Evolutionary conservation across 2,329 filamentous ascomycete genomes (phyloP), one percentile per base, ranked within the genome.

Genomic region (Aspergillus candidus): DNA sequence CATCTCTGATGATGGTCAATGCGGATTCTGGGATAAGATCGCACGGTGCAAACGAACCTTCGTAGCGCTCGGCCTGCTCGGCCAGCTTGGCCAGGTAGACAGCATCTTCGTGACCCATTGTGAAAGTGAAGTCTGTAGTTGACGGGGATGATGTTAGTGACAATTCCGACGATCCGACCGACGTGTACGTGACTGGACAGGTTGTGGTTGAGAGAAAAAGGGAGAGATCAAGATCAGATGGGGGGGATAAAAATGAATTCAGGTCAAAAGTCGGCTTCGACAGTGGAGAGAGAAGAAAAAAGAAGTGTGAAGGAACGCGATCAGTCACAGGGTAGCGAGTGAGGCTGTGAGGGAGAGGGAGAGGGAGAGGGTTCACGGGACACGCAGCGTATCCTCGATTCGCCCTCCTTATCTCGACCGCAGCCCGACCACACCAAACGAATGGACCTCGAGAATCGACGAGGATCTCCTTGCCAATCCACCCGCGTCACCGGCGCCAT

Each of bases 81-180:
- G 93, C 93, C 74, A 98, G 87, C 89, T 97, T 97, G 77, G 93
- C 93, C 72, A 97, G 86, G 76, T 97, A 97, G 69, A 98, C 93
- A 67, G 90, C 91, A 78, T 97, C 90, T 82, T 97, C 91, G 81
- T 95, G 88, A 83, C 87, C 89, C 91, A 97, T 97, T 78, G 78
- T 90, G 79, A 70, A 73, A 70, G 60, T 48, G 50, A 43, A 50
- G 60, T 63, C 58, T 65, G 53, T 43, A 31, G 39, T 47, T 38
- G 13, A 30, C n/a, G 7, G 15, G 11, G 32, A 34, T 32, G 22
- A 35, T 10, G 22, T 27, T 27, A 36, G 32, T 38, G 35, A 41
- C n/a, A 22, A 43, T 36, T 36, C 40, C 41, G 38, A 46, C 18
- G 18, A 43, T 41, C 22, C 3, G 2, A 22, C 7, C 13, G 17